phyloP scores from a whole-genome alignment of 2,329 filamentous ascomycete genomes.

The Fusarium sp. region DNA sequence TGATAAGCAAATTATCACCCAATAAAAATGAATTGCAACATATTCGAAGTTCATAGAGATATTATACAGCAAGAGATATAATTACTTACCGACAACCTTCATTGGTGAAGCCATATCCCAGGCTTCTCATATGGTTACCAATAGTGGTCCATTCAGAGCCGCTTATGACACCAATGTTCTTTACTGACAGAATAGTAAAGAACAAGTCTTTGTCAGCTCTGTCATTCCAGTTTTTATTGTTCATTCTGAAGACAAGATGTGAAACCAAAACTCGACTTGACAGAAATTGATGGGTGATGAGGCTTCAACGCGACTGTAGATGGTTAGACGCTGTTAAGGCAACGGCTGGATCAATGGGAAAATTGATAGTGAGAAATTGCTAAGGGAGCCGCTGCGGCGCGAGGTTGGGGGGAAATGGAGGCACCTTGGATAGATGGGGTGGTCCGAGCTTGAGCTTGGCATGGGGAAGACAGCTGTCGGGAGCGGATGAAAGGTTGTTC shows the following conservation, averaged over 20 bases:
- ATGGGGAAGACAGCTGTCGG: conserved; percentile 22
- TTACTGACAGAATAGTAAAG: conserved; percentile 70
- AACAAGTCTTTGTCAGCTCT: conserved; percentile 71
- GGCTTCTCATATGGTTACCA: conserved; percentile 67
- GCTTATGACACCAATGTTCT: conserved; percentile 72
- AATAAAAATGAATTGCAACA: not conserved
- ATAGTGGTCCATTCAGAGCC: conserved; percentile 71
- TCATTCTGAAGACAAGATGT: conserved; percentile 49
- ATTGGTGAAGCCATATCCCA: conserved; percentile 72
- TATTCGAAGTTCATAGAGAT: not conserved
- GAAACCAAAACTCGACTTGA: conserved; percentile 13
- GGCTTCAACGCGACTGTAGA: conserved; percentile 33
- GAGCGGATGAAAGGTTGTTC: conserved; percentile 23
- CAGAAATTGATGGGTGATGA: conserved; percentile 27
- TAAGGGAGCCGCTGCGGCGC: conserved; percentile 39
- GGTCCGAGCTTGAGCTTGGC: conserved; percentile 45
- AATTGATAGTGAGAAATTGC: conserved; percentile 57
- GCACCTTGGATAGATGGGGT: conserved; percentile 27
- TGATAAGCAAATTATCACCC: conserved; percentile 2
- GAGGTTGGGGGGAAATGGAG: conserved; percentile 38
- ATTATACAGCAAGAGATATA: conserved; percentile 14
- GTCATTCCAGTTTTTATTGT: conserved; percentile 71
- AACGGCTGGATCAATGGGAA: conserved; percentile 50
- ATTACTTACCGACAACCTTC: conserved; percentile 70
- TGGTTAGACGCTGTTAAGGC: conserved; percentile 52